Conservation (phyloP, 768 basidiomycete genomes). For the Xerocomellus dryophilus region DNA sequence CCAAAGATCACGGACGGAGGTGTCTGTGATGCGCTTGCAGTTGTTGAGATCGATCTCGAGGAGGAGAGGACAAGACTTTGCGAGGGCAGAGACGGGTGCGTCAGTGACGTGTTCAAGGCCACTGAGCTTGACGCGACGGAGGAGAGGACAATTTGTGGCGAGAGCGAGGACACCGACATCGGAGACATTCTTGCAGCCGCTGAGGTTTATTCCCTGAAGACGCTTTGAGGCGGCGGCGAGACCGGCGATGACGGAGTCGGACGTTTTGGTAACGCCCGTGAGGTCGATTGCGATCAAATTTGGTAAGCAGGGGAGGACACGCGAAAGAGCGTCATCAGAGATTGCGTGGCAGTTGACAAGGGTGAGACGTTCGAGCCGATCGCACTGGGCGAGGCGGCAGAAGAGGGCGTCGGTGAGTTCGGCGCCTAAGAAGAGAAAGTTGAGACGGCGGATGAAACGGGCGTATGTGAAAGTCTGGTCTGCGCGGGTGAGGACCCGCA, state of each 20-base stretch:
- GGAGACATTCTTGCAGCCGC: conserved; percentile 76
- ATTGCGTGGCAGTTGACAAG: conserved; percentile 75
- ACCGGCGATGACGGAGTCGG: conserved; percentile 67
- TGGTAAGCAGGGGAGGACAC: conserved; percentile 66
- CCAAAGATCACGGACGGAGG: conserved; percentile 82
- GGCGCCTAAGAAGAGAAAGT: conserved; percentile 70
- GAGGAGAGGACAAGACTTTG: conserved; percentile 75
- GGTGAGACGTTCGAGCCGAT: conserved; percentile 83
- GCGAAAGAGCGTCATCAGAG: conserved; percentile 57
- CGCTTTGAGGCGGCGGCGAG: conserved; percentile 68
- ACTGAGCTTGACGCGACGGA: conserved; percentile 88
- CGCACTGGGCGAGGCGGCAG: conserved; percentile 65
- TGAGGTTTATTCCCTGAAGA: conserved; percentile 90
- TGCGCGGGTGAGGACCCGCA: conserved; percentile 58
- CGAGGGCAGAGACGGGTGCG: conserved; percentile 68
- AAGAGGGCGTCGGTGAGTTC: conserved; percentile 76
- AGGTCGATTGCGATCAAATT: conserved; percentile 86
- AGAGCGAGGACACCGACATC: conserved; percentile 76
- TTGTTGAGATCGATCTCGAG: conserved; percentile 93
- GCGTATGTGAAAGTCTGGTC: conserved; percentile 85
- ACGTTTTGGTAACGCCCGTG: conserved; percentile 63
- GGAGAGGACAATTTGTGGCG: conserved; percentile 67
- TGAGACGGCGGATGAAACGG: conserved; percentile 84
- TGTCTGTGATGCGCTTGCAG: conserved; percentile 75
- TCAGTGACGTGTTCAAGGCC: conserved; percentile 77